phyloP scores from a whole-genome alignment of 495 filamentous ascomycete species.

The Aspergillus steynii region DNA sequence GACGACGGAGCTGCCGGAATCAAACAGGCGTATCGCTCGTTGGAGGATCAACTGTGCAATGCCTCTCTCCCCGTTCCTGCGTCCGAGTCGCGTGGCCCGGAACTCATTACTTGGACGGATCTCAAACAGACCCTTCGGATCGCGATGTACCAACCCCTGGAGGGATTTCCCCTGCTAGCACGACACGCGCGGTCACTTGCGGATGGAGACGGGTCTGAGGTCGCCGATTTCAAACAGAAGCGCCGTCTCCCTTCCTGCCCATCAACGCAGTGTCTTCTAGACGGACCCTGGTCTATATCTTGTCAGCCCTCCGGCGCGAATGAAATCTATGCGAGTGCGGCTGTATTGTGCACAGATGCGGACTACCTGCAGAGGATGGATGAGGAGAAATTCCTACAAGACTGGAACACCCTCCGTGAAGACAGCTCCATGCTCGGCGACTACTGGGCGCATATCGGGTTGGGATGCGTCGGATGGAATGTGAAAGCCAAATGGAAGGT shows the following conservation, averaged over 20 bases:
- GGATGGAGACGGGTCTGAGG: conserved; percentile 50
- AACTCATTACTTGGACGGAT: conserved; percentile 46
- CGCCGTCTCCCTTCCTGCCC: conserved; percentile 35
- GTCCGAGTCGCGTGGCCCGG: conserved; percentile 34
- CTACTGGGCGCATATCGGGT: conserved; percentile 55
- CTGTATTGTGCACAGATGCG: conserved; percentile 66
- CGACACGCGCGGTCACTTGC: conserved; percentile 54
- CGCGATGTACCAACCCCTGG: conserved; percentile 58
- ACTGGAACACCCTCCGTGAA: conserved; percentile 43
- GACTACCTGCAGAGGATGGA: conserved; percentile 42
- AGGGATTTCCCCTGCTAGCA: conserved; percentile 58
- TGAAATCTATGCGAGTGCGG: conserved; percentile 42
- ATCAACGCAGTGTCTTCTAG: conserved; percentile 35
- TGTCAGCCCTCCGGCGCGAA: conserved; percentile 45
- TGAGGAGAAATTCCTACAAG: conserved; percentile 43
- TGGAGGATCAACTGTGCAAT: conserved; percentile 41
- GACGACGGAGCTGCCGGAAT: conserved; percentile 39
- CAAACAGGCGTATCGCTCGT: conserved; percentile 36
- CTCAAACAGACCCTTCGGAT: conserved; percentile 32
- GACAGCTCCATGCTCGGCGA: conserved; percentile 56
- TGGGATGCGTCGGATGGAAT: conserved; percentile 60
- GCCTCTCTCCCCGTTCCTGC: conserved; percentile 48
- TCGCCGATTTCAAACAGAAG: conserved; percentile 50
- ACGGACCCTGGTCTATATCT: conserved; percentile 41
- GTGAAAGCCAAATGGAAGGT: conserved; percentile 60